Percentiles rank a stretch among this genome's conserved stretches.
These are phyloP conservation scores for Salix purpurea DNA, from an alignment of 345 rosid species.

Conservation along the genomic window DNA sequence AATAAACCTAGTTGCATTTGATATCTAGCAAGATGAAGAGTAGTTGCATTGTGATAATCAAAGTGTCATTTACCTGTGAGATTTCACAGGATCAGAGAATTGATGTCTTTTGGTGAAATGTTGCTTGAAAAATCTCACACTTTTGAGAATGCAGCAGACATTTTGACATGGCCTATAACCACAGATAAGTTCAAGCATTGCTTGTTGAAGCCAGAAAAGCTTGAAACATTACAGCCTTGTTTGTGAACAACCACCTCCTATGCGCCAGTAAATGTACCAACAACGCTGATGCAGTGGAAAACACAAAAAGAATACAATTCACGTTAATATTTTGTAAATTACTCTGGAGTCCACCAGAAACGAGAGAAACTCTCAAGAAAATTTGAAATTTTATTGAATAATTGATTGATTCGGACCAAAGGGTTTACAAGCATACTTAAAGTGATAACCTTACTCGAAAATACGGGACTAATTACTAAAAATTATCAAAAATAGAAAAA, in stretches of 20 bases:
- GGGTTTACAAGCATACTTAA: no score
- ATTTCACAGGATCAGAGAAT: background rate
- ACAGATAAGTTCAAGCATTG: background rate
- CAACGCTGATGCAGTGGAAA: background rate
- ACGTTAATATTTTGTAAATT: no score
- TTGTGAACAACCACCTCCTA: constrained; percentile 15
- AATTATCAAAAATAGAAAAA: no score
- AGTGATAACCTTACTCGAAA: no score
- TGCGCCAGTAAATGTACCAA: constrained; percentile 47
- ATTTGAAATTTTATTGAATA: no score
- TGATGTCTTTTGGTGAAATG: background rate
- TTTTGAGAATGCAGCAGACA: background rate
- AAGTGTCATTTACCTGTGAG: background rate
- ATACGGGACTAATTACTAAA: no score
- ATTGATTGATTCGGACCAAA: no score
- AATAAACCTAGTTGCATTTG: background rate
- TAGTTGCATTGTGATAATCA: background rate
- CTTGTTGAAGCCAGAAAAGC: constrained; percentile 31
- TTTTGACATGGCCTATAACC: background rate
- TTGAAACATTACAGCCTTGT: constrained; percentile 49
- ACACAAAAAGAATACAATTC: no score
- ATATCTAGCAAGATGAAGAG: background rate
- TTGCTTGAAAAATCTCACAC: background rate
- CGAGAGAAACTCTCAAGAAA: no score
- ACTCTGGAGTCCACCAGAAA: no score